Evolutionary conservation across 257 asterid genomes (phyloP).

Genomic region (Coffea canephora): DNA sequence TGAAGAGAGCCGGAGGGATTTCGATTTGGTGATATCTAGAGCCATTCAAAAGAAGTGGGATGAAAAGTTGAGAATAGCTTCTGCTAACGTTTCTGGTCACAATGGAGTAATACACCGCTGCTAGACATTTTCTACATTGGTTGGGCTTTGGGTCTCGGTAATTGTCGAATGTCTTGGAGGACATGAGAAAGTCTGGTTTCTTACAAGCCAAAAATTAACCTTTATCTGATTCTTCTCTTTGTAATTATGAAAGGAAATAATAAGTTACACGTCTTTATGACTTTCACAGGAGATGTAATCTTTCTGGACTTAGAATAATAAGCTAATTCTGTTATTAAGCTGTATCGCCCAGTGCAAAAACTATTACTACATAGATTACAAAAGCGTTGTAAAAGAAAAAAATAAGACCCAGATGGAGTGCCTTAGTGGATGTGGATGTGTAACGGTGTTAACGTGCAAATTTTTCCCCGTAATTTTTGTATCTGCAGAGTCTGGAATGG

Average conservation of each 20-base stretch:
- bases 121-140: not conserved
- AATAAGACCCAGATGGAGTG: not conserved
- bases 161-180: not conserved
- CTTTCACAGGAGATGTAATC: not conserved
- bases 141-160: not conserved
- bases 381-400: not conserved
- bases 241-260: not conserved
- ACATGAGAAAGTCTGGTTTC: slow-evolving; percentile 7
- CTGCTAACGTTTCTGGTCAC: not conserved
- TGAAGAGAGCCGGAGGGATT: slow-evolving; percentile 15
- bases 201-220: slow-evolving; percentile 9
- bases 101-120: not conserved
- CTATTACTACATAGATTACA: too few relatives aligned
- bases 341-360: too few relatives aligned
- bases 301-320: not conserved
- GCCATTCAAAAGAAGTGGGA: slow-evolving; percentile 3
- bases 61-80: not conserved
- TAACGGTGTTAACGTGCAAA: not conserved
- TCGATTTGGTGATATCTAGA: not conserved
- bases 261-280: not conserved
- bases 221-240: not conserved
- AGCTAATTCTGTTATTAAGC: not conserved
- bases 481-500: not conserved
- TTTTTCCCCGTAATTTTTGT: not conserved
- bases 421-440: not conserved